phyloP scores from a whole-genome alignment of 306 rosid genomes.

The Vachellia collinsii region DNA sequence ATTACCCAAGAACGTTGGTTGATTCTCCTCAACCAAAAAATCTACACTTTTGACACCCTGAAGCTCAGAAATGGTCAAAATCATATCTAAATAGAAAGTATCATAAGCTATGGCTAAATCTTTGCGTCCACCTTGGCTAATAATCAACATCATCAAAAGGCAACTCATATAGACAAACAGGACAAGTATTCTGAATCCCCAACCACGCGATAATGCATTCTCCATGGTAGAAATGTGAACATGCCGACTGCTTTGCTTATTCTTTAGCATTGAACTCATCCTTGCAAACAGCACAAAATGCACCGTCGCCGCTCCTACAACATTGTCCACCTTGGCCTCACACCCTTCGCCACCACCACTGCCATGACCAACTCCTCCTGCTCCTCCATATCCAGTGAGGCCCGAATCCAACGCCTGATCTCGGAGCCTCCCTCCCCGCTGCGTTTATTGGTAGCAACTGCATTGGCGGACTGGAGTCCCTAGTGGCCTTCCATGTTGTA shows the following conservation, averaged over 20 bases:
- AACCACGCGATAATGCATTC: slow-evolving; percentile 86
- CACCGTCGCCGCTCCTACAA: too few species aligned
- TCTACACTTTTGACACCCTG: slow-evolving; percentile 49
- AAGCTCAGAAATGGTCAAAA: slow-evolving; percentile 33
- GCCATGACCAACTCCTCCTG: too few species aligned
- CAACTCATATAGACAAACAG: slow-evolving; percentile 81
- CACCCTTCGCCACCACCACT: too few species aligned
- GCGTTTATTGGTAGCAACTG: too few species aligned
- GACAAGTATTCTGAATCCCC: slow-evolving; percentile 83
- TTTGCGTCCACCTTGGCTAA: slow-evolving; percentile 59
- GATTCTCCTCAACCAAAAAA: slow-evolving; percentile 37
- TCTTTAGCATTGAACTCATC: slow-evolving; percentile 64
- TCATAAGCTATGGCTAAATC: slow-evolving; percentile 39
- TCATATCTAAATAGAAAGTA: slow-evolving; percentile 22
- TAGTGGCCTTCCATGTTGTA: too few species aligned
- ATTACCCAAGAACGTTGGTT: too few species aligned
- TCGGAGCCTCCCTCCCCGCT: too few species aligned
- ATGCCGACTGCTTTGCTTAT: slow-evolving; percentile 60
- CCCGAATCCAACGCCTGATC: too few species aligned
- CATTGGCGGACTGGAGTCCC: too few species aligned
- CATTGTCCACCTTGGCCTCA: too few species aligned
- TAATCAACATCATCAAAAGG: slow-evolving; percentile 74
- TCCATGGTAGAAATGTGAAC: slow-evolving; percentile 75
- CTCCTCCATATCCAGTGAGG: too few species aligned
- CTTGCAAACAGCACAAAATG: slow-evolving; percentile 78